Base-by-base conservation (phyloP, 345 rosid genomes). In the Combretum micranthum region DNA sequence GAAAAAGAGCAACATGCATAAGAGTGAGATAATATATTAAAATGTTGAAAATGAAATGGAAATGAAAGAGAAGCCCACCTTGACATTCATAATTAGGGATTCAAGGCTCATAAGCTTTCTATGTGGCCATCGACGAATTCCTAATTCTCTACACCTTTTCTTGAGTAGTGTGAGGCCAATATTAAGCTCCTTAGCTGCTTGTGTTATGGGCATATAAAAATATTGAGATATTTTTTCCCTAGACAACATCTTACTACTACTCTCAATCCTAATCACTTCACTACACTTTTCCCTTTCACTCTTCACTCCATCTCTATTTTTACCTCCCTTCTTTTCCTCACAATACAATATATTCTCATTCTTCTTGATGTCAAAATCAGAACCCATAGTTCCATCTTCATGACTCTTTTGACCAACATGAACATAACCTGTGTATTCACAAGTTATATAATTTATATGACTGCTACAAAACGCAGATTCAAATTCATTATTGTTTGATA, bases 121-220 rank as follows among this genome's bases (percentile, higher is more conserved):
- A 20, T 83, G 91, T 26, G 96, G 96, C 91, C 94, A 89, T 47
- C 96, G 56, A 69, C 72, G 74, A 12, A 89, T 72, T 15, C 77
- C 82, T 1, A 86, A 76, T 54, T 89, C 91, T 32, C 96, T 73
- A 72, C 94, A 89, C 47, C 94, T 76, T 51, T 77, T 86, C 72
- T 89, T 89, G 73, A 89, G 50, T 6, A 80, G 81, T 0, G 96
- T 89, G 9, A 86, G 62, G 1, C 91, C 96, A 1, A 89, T 82
- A 2, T 82, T 82, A 18, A 89, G 68, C 50, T 83, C 88, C 63
- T 76, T 86, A 0, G 96, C 96, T 0, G 96, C 94, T 68, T 52
- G 67, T 4, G 75, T 72, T 22, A 86, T 86, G 0, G 96, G 96
- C 50, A 76, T 50, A 49, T 79, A 70, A 15, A 89, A 89, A n/a